Conservation (phyloP, 768 basidiomycete genomes). For the Kondoa malvinella region DNA sequence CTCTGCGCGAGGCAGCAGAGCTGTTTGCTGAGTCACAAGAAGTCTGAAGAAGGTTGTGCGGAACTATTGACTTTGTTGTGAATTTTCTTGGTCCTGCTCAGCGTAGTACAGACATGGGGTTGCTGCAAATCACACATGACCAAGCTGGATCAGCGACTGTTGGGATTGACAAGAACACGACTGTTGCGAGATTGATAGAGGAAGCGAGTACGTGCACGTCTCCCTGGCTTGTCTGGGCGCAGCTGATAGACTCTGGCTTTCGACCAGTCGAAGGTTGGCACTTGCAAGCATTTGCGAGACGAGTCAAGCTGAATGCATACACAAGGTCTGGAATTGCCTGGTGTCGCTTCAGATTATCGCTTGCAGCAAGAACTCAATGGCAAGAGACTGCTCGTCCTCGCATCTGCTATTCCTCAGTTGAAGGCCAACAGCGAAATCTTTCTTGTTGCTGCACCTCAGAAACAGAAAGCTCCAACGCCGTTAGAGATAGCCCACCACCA, state of each 20-base stretch:
- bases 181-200: not conserved
- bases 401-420: not conserved
- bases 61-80: not conserved
- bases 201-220: not conserved
- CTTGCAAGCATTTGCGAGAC: too few relatives aligned
- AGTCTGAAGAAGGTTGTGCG: too few relatives aligned
- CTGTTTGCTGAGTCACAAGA: too few relatives aligned
- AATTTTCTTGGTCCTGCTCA: not conserved
- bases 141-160: not conserved
- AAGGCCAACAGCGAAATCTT: not conserved
- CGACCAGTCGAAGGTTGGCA: not conserved
- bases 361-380: not conserved
- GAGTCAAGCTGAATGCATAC: not conserved
- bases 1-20: too few relatives aligned
- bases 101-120: too few relatives aligned
- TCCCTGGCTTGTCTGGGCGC: not conserved
- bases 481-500: not conserved
- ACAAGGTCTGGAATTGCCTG: not conserved
- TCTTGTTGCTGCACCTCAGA: not conserved
- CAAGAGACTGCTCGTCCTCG: not conserved
- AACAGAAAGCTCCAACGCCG: not conserved
- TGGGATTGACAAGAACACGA: not conserved
- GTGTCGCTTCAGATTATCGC: not conserved
- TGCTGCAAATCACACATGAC: not conserved
- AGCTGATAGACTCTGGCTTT: not conserved